A percentile compares a stretch with the other conserved stretches of the same genome.
phyloP scores from a whole-genome alignment of 2,329 filamentous ascomycete species.

The Trichoderma sp. region DNA sequence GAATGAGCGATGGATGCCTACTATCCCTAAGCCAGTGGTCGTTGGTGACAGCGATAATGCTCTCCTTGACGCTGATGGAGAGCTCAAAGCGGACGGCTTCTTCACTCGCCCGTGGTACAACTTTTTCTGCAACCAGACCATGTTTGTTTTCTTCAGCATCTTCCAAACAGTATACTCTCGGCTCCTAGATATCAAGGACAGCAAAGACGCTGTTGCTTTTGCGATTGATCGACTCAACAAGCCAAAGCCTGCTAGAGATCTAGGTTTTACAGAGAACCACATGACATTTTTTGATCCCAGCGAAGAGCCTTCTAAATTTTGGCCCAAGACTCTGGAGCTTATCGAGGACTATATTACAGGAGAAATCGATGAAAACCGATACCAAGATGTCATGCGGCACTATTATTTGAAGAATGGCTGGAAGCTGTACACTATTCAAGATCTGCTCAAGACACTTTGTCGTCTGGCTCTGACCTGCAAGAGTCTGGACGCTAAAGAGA shows the following conservation, averaged over 20 bases:
- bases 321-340: slow-evolving; percentile 80
- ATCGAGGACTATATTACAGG: slow-evolving; percentile 84
- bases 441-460: slow-evolving; percentile 78
- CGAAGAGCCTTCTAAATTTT: slow-evolving; percentile 68
- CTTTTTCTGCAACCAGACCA: slow-evolving; percentile 86
- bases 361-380: slow-evolving; percentile 77
- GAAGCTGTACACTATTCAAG: slow-evolving; percentile 90
- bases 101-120: slow-evolving; percentile 82
- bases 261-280: slow-evolving; percentile 79
- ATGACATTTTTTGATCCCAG: slow-evolving; percentile 74
- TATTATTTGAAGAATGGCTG: slow-evolving; percentile 91
- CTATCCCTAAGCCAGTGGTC: slow-evolving; percentile 58
- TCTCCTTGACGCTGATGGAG: slow-evolving; percentile 60
- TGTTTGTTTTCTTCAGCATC: slow-evolving; percentile 93
- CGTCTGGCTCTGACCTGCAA: slow-evolving; percentile 82
- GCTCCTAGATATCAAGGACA: slow-evolving; percentile 79
- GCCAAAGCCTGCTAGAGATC: slow-evolving; percentile 77
- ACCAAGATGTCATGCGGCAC: slow-evolving; percentile 87
- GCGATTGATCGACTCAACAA: slow-evolving; percentile 73
- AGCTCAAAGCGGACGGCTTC: slow-evolving; percentile 74
- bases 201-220: slow-evolving; percentile 70
- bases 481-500: slow-evolving; percentile 85
- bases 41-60: slow-evolving; percentile 56
- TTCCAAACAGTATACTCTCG: slow-evolving; percentile 90
- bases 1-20: slow-evolving; percentile 66